Conservation (phyloP, 2,329 filamentous ascomycete genomes). For the Thermoascus crustaceus region DNA sequence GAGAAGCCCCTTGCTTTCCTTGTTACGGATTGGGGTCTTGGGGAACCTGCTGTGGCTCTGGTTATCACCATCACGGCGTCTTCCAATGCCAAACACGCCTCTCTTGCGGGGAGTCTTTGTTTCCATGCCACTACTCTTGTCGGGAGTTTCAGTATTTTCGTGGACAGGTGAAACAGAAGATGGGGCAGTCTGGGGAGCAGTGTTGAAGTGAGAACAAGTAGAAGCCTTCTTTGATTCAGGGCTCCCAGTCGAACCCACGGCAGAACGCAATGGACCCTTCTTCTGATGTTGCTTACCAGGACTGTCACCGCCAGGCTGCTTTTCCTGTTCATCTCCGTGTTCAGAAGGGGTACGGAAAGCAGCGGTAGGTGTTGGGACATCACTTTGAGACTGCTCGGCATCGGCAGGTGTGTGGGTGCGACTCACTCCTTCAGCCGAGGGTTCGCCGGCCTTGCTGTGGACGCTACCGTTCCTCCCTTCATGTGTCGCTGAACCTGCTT, state of each 20-base stretch:
- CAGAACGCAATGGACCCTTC: no score
- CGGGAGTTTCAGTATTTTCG: neutral
- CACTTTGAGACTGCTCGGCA: conserved; percentile 2
- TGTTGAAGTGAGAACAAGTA: no score
- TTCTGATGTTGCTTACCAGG: no score
- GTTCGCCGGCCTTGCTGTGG: neutral
- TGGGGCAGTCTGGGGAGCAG: no score
- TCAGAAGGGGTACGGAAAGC: conserved; percentile 1
- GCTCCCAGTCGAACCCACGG: no score
- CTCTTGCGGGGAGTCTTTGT: conserved; percentile 7
- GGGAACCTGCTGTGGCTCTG: conserved; percentile 6
- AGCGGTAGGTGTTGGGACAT: conserved; percentile 3
- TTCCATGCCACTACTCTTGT: conserved; percentile 7
- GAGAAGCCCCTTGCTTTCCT: neutral
- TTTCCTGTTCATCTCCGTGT: neutral
- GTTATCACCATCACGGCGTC: conserved; percentile 8
- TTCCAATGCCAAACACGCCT: conserved; percentile 13
- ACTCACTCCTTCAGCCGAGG: no score
- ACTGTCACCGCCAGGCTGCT: no score
- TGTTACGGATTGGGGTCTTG: conserved; percentile 5
- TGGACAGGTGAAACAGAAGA: neutral
- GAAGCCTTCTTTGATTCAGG: no score
- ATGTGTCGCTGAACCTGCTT: neutral
- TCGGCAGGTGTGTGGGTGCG: no score
- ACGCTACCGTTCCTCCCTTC: neutral